Evolutionary conservation across 441 rosid species (phyloP), one percentile per base, ranked within the genome.

Genomic region (Gossypium davidsonii): DNA sequence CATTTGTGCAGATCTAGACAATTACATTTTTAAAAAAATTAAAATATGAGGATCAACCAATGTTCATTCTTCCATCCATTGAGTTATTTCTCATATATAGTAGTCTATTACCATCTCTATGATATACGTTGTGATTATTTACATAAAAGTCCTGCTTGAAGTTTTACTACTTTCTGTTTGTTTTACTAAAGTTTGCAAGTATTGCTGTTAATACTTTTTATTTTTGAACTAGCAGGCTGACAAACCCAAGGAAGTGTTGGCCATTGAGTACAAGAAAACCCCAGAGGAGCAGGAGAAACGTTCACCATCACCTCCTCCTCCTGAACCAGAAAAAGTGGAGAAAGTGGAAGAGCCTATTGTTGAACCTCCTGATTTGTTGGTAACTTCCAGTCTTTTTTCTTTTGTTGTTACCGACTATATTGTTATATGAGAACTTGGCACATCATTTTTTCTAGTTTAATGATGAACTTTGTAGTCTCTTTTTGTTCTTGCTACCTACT

Each of bases 361-460:
- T 70, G 86, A 88, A 79, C 93, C 86, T 59, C 93, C 92, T 73
- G 97, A 95, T 87, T 77, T 95, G 75, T 73, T 95, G 97, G 99
- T 95, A 82, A 66, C 12, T 20, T 67, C 63, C 46, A 17, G 6
- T n/a, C 23, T 10, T 14, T 31, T 60, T 51, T 46, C 1, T 51
- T 59, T 73, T 52, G 55, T 67, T 77, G 69, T 48, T 52, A 64
- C 31, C 52, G 61, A 55, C 53, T 74, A 62, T 23, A 51, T 52
- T 48, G 75, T 67, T 53, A 34, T 65, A 3, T 21, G 39, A 11
- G 31, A 61, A 48, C n/a, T 49, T 31, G 10, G 69, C 34, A 1
- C 49, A 26, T 28, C 2, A 34, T 18, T 2, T 18, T 34, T 51
- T 23, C 6, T 6, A 3, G 15, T 64, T 76, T 26, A 12, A 11